Base-by-base conservation (phyloP, 768 basidiomycete species). In the Gloeopeniophorella convolvens region DNA sequence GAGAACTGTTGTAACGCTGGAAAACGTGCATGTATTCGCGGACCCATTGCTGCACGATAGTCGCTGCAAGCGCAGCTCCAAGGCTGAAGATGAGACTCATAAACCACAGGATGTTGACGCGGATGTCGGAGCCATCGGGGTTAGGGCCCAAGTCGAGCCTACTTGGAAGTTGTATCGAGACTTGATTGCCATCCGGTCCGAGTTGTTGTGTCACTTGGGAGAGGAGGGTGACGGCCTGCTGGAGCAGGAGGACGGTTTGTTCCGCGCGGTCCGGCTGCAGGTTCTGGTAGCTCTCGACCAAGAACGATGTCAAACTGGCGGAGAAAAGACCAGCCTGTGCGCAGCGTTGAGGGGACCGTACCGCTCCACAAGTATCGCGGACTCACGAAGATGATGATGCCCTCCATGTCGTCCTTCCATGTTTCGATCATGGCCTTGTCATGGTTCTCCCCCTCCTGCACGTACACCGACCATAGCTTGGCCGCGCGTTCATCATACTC, bases 21-120 rank as follows among this genome's bases (percentile, higher is more conserved):
- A n/a, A n/a, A n/a, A n/a, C n/a, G n/a, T n/a, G n/a, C n/a, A n/a
- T n/a, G n/a, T n/a, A n/a, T n/a, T n/a, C n/a, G n/a, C n/a, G n/a
- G n/a, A n/a, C n/a, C n/a, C n/a, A n/a, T n/a, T n/a, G n/a, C n/a
- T n/a, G n/a, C n/a, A n/a, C n/a, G n/a, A n/a, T n/a, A n/a, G n/a
- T n/a, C n/a, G n/a, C n/a, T n/a, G n/a, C n/a, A n/a, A n/a, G n/a
- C n/a, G 70, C 73, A 40, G 70, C 67, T 3, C 62, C 63, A 12
- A 78, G 62, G 51, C 72, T 74, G 35, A 72, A 60, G 7, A 59
- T 42, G 1, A 64, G 53, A 35, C 59, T 59, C 11, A 56, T 42
- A 55, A 76, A 74, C 71, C 70, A 76, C 5, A 73, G 59, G 1
- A 57, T 57, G 51, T 77, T 76, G 26, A 63, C 51, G 54, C 68